phyloP scores from a whole-genome alignment of 2,329 filamentous ascomycete species.

The Orbilia brochopaga region DNA sequence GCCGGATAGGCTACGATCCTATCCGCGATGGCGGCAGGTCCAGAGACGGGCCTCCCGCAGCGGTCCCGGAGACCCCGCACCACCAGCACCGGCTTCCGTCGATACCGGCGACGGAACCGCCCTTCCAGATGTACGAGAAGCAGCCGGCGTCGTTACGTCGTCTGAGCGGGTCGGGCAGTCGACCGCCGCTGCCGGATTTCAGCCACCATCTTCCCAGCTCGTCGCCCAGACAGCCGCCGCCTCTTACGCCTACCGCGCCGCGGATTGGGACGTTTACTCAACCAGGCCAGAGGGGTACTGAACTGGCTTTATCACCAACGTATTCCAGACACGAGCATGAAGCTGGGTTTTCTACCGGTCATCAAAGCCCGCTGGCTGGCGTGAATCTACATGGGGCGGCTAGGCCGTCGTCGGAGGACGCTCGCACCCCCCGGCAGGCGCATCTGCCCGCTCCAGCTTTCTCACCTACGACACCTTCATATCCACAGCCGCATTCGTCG shows the following conservation, averaged over 20 bases:
- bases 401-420: slow-evolving; percentile 20
- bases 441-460: slow-evolving; percentile 24
- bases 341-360: slow-evolving; percentile 22
- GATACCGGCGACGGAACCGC: slow-evolving; percentile 31
- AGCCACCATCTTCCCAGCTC: slow-evolving; percentile 21
- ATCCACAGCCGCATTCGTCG: slow-evolving; percentile 29
- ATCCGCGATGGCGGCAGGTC: slow-evolving; percentile 28
- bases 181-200: slow-evolving; percentile 31
- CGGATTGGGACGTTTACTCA: slow-evolving; percentile 40
- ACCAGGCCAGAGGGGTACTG: slow-evolving; percentile 12
- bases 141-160: slow-evolving; percentile 29
- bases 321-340: slow-evolving; percentile 28
- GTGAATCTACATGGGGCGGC: slow-evolving; percentile 28
- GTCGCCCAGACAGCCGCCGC: slow-evolving; percentile 36
- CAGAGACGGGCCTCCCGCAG: not conserved
- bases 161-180: slow-evolving; percentile 28
- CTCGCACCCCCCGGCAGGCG: slow-evolving; percentile 24
- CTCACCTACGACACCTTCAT: slow-evolving; percentile 39
- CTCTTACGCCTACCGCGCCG: slow-evolving; percentile 36
- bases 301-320: slow-evolving; percentile 24
- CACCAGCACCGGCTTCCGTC: slow-evolving; percentile 26
- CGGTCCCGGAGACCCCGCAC: slow-evolving; percentile 19
- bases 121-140: slow-evolving; percentile 41
- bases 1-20: slow-evolving; percentile 33
- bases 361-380: slow-evolving; percentile 28